phyloP scores from a whole-genome alignment of 208 protist genomes.

The Paratrypanosoma confusum region DNA sequence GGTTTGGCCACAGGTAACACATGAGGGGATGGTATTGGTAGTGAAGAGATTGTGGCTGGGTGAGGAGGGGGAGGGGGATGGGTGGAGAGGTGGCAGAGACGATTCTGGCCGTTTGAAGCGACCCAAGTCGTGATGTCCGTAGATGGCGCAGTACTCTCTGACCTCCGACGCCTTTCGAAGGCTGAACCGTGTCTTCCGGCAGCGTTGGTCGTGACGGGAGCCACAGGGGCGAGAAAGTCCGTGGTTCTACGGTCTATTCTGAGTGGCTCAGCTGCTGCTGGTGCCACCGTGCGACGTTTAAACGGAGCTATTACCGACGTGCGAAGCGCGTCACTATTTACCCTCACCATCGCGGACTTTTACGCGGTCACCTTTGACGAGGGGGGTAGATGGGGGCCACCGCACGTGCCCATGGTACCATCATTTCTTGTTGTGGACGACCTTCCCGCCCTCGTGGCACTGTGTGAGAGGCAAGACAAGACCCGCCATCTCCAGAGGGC shows the following conservation, averaged over 20 bases:
- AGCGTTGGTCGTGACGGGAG: conserved; percentile 15
- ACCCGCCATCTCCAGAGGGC: conserved; percentile 16
- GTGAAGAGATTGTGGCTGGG: too few relatives aligned
- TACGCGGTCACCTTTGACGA: too few relatives aligned
- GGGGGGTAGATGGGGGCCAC: too few relatives aligned
- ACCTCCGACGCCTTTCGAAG: conserved; percentile 18
- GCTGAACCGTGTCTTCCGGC: background rate
- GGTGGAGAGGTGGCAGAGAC: background rate
- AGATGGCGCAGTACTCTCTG: conserved; percentile 28
- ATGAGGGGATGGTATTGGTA: too few relatives aligned
- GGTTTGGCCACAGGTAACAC: too few relatives aligned
- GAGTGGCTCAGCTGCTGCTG: background rate
- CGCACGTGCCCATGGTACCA: conserved; percentile 18
- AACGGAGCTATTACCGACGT: too few relatives aligned
- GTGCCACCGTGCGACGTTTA: too few relatives aligned
- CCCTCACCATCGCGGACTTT: too few relatives aligned
- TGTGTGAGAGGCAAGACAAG: conserved; percentile 22
- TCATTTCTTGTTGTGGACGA: conserved; percentile 55
- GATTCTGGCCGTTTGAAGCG: background rate
- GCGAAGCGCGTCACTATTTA: too few relatives aligned
- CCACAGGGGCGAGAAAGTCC: conserved; percentile 16
- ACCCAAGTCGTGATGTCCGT: conserved; percentile 21
- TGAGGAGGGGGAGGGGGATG: conserved; percentile 16
- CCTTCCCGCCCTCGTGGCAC: conserved; percentile 26
- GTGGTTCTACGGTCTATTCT: conserved; percentile 14